Evolutionary conservation across 768 basidiomycete species (phyloP), one percentile per base, ranked within the genome.

Genomic region (Leccinum incarnatum): DNA sequence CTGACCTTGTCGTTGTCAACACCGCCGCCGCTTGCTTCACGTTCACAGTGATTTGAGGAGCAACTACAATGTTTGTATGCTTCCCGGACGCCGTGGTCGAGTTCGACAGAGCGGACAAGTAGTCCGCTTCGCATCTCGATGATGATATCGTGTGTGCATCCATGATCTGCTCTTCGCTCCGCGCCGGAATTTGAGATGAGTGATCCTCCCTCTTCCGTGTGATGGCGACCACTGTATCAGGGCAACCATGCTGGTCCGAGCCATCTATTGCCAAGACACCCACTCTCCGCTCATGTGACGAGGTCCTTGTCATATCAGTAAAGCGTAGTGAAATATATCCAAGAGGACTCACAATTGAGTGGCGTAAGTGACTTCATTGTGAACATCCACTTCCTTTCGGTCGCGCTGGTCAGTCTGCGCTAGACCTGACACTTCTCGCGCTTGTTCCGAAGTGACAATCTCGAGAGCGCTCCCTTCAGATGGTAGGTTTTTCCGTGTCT

Each of bases 261-360:
- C 7, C 12, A 15, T 9, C 19, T 17, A 50, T 23, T 0, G 17
- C 30, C n/a, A 32, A 23, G 23, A 23, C 23, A 23, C 3, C 23
- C 23, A 23, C 3, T 32, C n/a, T 37, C 2, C 11, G 48, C 27
- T 57, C 61, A 34, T 17, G 25, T 27, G 36, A 56, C 21, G 15
- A 11, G 11, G 1, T 17, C 40, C 58, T 65, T 14, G n/a, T 34
- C 8, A 34, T 9, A 12, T 65, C 46, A 55, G 46, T 14, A 17
- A 2, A 53, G 9, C 29, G 14, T 21, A 5, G 14, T 23, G 25
- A 19, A 40, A 46, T 21, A 6, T 46, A n/a, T 3, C 6, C 5
- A 21, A 49, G 4, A 36, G 17, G 15, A 47, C 64, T 65, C 45
- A 65, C 62, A 3, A 37, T n/a, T 15, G 53, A 8, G 8, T 17